Percentiles rank a stretch among this genome's conserved stretches.
These are phyloP conservation scores for Helichrysum umbraculigerum DNA, from an alignment of 129 eudicot genomes.

Conservation along the genomic window DNA sequence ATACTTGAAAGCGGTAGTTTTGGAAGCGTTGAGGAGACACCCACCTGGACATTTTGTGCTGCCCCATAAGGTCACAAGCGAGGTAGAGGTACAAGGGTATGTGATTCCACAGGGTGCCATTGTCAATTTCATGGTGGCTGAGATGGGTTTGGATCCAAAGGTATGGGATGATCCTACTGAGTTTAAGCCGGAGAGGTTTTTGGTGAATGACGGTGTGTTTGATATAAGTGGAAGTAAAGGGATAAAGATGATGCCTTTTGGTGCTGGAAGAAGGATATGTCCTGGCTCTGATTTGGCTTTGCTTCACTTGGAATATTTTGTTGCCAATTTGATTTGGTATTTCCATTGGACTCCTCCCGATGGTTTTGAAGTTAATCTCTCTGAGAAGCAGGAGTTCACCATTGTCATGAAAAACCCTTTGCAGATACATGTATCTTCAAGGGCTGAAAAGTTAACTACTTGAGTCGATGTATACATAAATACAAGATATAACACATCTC, in stretches of 20 bases:
- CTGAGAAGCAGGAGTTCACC: constrained; percentile 30
- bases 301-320: constrained; percentile 15
- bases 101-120: constrained; percentile 32
- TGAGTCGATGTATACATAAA: not conserved
- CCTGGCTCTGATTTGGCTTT: constrained; percentile 29
- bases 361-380: constrained; percentile 37
- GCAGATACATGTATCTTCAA: not conserved
- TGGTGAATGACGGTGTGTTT: constrained; percentile 25
- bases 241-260: constrained; percentile 19
- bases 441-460: not conserved
- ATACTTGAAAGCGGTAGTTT: constrained; percentile 18
- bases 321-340: constrained; percentile 22
- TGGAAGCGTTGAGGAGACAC: constrained; percentile 26
- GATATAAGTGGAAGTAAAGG: constrained; percentile 45
- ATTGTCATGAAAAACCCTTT: constrained; percentile 13
- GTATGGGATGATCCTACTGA: constrained; percentile 10
- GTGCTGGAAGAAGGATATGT: constrained; percentile 35
- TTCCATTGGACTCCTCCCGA: constrained; percentile 13
- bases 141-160: constrained; percentile 27
- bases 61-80: constrained; percentile 42
- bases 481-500: not conserved
- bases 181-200: constrained; percentile 20
- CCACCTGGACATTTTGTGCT: constrained; percentile 38
- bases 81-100: constrained; percentile 41
- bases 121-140: constrained; percentile 18